Evolutionary conservation across 1,284 basidiomycete species (phyloP).

Genomic region (Tilletia horrida): DNA sequence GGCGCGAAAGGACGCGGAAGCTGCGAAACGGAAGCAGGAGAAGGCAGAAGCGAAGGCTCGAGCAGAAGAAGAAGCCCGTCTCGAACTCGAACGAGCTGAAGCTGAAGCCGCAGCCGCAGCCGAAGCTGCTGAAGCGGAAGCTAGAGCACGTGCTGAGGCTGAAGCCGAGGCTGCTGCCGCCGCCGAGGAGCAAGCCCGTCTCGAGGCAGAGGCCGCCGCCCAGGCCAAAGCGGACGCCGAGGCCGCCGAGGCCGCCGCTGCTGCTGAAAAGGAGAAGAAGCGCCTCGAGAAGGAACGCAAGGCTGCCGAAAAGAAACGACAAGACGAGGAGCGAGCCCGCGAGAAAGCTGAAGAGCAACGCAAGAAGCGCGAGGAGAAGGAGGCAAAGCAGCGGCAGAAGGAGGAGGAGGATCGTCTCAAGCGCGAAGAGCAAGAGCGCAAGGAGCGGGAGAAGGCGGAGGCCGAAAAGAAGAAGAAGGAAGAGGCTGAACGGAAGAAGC

Average conservation of each 20-base stretch:
- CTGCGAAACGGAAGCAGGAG: neutral
- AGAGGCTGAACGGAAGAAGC: constrained; percentile 10
- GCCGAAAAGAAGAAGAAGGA: constrained; percentile 5
- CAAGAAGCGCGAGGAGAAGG: constrained; percentile 2
- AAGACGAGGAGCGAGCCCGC: neutral
- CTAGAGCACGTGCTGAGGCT: neutral
- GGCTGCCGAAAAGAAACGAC: neutral
- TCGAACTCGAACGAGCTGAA: too few relatives aligned
- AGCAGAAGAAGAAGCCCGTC: neutral
- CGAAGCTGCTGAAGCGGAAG: neutral
- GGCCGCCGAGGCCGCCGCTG: neutral
- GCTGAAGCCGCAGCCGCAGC: neutral
- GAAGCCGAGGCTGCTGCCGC: neutral
- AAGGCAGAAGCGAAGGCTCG: neutral
- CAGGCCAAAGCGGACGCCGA: neutral
- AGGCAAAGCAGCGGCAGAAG: constrained; percentile 6
- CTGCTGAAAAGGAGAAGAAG: neutral
- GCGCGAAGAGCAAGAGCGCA: neutral
- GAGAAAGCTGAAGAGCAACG: constrained; percentile 5
- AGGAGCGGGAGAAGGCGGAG: neutral
- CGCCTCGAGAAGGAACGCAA: neutral
- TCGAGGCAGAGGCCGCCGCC: neutral
- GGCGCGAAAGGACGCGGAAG: neutral
- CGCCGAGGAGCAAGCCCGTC: neutral
- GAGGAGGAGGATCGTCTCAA: constrained; percentile 1